Percentiles rank a stretch among this genome's conserved stretches.
Evolutionary conservation across 352 stramenopile species (phyloP).

Genomic region (Phytophthora foliorum): DNA sequence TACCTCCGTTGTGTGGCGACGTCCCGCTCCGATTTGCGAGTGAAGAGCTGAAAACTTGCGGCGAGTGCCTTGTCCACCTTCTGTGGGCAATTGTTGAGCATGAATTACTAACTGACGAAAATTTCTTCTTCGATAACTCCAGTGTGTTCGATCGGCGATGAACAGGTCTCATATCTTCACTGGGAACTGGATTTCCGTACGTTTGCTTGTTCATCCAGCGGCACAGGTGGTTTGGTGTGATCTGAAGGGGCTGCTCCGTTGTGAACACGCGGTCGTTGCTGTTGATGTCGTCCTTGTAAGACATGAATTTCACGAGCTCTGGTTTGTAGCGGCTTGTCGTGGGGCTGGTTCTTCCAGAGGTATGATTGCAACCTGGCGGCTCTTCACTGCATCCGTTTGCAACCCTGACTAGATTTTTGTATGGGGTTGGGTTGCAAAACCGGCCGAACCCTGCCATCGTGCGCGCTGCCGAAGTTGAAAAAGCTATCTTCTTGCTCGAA

Average conservation of each 20-base stretch:
- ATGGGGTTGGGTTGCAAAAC: background rate
- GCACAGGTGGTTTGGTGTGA: background rate
- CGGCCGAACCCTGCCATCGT: background rate
- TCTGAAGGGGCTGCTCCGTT: background rate
- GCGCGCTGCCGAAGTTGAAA: background rate
- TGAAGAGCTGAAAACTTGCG: too few relatives aligned
- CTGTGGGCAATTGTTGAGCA: too few relatives aligned
- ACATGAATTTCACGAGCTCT: background rate
- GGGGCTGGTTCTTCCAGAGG: background rate
- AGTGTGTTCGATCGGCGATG: background rate
- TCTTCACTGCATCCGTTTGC: background rate
- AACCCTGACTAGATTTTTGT: background rate
- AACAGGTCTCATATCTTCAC: slow-evolving; percentile 1
- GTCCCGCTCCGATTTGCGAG: too few relatives aligned
- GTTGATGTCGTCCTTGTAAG: background rate
- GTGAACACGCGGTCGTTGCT: background rate
- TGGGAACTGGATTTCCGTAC: background rate
- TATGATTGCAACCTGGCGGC: background rate
- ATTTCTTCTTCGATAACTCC: background rate
- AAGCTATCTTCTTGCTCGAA: slow-evolving; percentile 1
- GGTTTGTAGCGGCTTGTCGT: background rate
- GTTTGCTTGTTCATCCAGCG: background rate
- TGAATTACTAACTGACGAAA: background rate
- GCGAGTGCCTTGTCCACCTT: too few relatives aligned
- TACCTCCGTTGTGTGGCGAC: too few relatives aligned